Conservation (phyloP, 257 asterid genomes). For the Datura wrightii region DNA sequence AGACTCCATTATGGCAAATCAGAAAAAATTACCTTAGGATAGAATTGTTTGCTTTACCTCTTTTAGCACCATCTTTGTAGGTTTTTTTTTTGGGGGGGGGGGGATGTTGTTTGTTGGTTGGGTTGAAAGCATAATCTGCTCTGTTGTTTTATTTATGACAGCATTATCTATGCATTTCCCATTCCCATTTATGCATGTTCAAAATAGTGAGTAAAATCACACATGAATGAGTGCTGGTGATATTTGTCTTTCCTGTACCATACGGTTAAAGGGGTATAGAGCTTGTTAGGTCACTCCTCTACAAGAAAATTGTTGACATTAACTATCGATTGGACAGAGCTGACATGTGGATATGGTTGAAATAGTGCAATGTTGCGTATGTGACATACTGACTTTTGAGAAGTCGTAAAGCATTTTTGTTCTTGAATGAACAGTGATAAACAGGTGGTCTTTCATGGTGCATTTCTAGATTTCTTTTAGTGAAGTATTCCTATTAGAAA, state of each 20-base stretch:
- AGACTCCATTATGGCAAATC: not conserved
- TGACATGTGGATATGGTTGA: conserved; percentile 16
- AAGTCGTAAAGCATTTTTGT: not conserved
- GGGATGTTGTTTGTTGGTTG: not conserved
- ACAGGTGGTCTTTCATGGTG: conserved; percentile 18
- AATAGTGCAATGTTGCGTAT: not conserved
- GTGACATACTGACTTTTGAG: conserved; percentile 2
- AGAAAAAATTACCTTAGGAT: not conserved
- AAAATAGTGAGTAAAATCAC: not conserved
- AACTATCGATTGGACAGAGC: not conserved
- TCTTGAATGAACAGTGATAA: not conserved
- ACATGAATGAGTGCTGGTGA: not conserved
- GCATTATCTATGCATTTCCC: not conserved
- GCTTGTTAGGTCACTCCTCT: conserved; percentile 24
- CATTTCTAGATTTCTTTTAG: conserved; percentile 14
- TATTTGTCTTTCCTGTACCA: conserved; percentile 1
- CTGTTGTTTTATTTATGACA: conserved; percentile 4
- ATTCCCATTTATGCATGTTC: conserved; percentile 3
- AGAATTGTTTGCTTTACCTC: conserved; percentile 8
- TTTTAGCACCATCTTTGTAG: not conserved
- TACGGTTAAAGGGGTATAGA: not conserved
- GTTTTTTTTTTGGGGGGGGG: not conserved
- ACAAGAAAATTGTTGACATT: not conserved
- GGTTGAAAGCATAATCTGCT: not conserved
- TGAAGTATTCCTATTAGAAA: not conserved